These are phyloP conservation scores for Heteromeles arbutifolia DNA, from an alignment of 306 rosid species.

Conservation along the genomic window DNA sequence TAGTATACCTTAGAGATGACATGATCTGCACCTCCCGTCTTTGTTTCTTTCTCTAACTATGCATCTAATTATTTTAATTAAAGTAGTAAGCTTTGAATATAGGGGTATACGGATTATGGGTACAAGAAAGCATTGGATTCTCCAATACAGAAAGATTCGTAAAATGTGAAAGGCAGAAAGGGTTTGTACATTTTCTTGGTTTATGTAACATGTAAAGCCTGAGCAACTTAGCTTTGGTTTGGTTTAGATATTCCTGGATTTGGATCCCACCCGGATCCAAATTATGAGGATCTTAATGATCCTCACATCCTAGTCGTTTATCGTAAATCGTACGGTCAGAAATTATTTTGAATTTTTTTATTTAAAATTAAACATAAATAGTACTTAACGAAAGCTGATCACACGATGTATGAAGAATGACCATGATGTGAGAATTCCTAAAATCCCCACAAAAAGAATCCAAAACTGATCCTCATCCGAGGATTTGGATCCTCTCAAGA, in stretches of 20 bases:
- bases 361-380: no score
- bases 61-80: neutral
- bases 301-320: accelerated
- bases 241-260: constrained; percentile 19
- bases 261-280: no score
- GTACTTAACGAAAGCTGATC: accelerated
- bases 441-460: no score
- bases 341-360: no score
- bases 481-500: no score
- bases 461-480: no score
- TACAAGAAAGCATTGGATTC: constrained; percentile 58
- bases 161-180: constrained; percentile 11
- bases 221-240: constrained; percentile 7
- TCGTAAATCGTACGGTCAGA: no score
- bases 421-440: no score
- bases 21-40: no score
- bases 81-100: constrained; percentile 16
- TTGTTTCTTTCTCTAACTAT: neutral
- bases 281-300: no score
- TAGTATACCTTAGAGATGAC: no score
- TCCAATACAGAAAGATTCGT: constrained; percentile 19
- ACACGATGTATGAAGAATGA: no score
- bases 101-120: constrained; percentile 20
- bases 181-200: neutral
- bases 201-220: neutral